Base-by-base conservation (phyloP, 768 basidiomycete genomes). In the Lentinula sp. region DNA sequence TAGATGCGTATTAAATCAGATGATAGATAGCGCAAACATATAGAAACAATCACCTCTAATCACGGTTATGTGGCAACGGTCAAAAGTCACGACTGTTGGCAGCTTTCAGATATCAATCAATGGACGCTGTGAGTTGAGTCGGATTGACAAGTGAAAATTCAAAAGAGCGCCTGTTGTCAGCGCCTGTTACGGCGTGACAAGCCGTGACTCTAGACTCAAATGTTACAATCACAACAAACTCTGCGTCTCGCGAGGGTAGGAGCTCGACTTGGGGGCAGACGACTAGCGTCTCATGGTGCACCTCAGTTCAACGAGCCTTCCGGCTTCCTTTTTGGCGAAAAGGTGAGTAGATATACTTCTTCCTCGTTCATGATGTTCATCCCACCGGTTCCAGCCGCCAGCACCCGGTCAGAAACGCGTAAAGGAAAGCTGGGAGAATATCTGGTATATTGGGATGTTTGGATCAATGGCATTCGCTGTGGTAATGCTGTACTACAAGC, bases 381-480 rank as follows among this genome's bases (percentile, higher is more conserved):
- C 16, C 50, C 23, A 43, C 34, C 57, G 32, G 35, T 58, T 61
- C 31, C 61, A 93, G 92, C 91, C 92, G 5, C 84, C 78, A 50
- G 80, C 87, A 35, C 83, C 87, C 3, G 92, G 92, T 9, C 86
- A 91, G 74, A 95, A 91, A 71, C 83, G 94, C 68, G 84, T 88
- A 70, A 89, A 88, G 71, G 92, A 95, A 71, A 84, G 87, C 23
- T 97, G 94, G 94, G 95, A 97, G 77, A 86, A 81, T 65, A 79
- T 91, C 43, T 97, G 93, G 89, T 91, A 92, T 69, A 71, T 86
- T 63, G 95, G 94, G 35, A 94, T 97, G 91, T 94, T 91, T 69
- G 95, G 95, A 37, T 78, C 85, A 11, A 88, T 97, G 84, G 84
- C 78, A 4, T 75, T 94, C 63, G 90, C 87, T 34, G 73, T 82